A percentile compares a stretch with the other conserved stretches of the same genome.
Conservation (phyloP, 2,329 filamentous ascomycete species). For the Pseudogymnoascus sp. region DNA sequence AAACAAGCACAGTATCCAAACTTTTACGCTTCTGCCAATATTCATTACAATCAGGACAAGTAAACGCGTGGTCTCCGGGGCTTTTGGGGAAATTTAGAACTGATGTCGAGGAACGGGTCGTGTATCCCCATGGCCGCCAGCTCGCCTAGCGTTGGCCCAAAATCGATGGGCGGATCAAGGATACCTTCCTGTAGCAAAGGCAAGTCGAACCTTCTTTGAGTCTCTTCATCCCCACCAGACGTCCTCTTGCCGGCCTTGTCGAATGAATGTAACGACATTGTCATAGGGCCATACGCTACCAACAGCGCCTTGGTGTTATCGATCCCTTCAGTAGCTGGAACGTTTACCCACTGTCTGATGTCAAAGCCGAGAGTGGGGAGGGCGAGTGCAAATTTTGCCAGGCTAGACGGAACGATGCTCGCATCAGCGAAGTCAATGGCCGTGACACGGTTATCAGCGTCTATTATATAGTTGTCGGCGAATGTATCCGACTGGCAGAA, state of each 20-base stretch:
- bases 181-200: neutral
- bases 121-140: neutral
- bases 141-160: neutral
- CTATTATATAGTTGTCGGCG: conserved; percentile 19
- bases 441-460: conserved; percentile 12
- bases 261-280: neutral
- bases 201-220: neutral
- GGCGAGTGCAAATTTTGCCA: conserved; percentile 10
- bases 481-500: conserved; percentile 19
- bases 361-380: conserved; percentile 6
- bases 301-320: conserved; percentile 25
- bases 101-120: no score
- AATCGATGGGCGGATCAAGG: no score
- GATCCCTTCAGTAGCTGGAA: conserved; percentile 13
- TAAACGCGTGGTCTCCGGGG: no score
- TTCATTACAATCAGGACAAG: no score
- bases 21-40: neutral
- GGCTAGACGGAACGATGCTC: conserved; percentile 21
- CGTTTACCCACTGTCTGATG: conserved; percentile 11
- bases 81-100: no score
- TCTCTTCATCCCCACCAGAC: neutral
- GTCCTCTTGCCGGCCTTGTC: neutral
- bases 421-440: conserved; percentile 17
- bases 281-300: neutral
- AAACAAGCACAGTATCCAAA: neutral